A percentile compares a stretch with the other conserved stretches of the same genome.
Conservation (phyloP, 306 rosid genomes). For the Mucuna pruriens region DNA sequence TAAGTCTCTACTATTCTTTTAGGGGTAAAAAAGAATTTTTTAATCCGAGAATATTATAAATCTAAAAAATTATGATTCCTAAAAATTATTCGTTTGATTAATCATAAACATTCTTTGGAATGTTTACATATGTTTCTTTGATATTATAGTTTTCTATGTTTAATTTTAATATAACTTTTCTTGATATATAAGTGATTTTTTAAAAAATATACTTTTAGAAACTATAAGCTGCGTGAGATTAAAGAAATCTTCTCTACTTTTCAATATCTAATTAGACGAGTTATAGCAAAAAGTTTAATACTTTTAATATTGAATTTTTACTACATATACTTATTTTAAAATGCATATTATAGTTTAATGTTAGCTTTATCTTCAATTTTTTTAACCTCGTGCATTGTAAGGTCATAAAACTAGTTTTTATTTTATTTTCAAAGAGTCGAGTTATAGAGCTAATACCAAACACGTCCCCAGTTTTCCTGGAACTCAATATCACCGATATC, state of each 20-base stretch:
- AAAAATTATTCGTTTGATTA: too few relatives aligned
- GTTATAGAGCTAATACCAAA: constrained; percentile 64
- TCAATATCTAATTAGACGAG: neutral
- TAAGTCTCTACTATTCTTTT: neutral
- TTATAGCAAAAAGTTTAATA: neutral
- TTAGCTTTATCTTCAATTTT: neutral
- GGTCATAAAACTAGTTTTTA: neutral
- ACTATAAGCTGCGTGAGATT: neutral
- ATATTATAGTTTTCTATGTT: too few relatives aligned
- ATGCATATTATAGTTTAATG: neutral
- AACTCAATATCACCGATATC: constrained; percentile 87
- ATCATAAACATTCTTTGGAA: too few relatives aligned
- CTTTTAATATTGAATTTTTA: neutral
- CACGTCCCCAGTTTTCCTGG: constrained; percentile 96
- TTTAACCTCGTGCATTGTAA: neutral
- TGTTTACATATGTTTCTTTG: too few relatives aligned
- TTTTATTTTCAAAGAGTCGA: neutral
- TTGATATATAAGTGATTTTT: too few relatives aligned
- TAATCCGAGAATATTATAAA: too few relatives aligned
- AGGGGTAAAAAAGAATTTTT: too few relatives aligned
- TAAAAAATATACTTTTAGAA: neutral
- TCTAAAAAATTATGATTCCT: too few relatives aligned
- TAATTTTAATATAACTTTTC: too few relatives aligned
- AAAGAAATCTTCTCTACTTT: neutral
- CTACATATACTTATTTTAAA: neutral